Percentiles rank a stretch among this genome's conserved stretches.
Conservation (phyloP, 345 rosid genomes). For the Rhodamnia rubescens region DNA sequence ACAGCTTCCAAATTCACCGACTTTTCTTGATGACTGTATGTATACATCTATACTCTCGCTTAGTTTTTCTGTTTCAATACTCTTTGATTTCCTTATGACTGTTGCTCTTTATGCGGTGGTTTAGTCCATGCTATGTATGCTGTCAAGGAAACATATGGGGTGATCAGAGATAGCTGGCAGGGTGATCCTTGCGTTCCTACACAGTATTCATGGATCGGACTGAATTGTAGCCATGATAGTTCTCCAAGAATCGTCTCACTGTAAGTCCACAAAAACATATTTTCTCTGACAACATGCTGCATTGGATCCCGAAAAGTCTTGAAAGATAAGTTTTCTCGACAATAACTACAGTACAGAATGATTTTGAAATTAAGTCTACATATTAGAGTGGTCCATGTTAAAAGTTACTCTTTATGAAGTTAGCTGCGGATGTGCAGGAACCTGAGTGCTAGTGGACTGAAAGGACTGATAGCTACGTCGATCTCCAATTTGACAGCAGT, state of each 20-base stretch:
- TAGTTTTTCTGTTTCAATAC: neutral
- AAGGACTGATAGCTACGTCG: slow-evolving; percentile 23
- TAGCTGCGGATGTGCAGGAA: slow-evolving; percentile 12
- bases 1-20: slow-evolving; percentile 3
- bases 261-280: neutral
- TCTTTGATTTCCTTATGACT: neutral
- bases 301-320: neutral
- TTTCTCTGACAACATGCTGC: neutral
- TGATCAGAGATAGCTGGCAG: slow-evolving; percentile 9
- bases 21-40: neutral
- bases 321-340: neutral
- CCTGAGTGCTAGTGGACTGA: slow-evolving; percentile 37
- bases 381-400: neutral
- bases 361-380: neutral
- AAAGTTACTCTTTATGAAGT: neutral
- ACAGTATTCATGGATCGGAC: slow-evolving; percentile 1
- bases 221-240: slow-evolving; percentile 2
- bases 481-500: slow-evolving; percentile 22
- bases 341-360: neutral
- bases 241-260: slow-evolving; percentile 5
- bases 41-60: neutral
- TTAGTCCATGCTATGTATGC: slow-evolving; percentile 20
- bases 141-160: slow-evolving; percentile 3
- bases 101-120: neutral
- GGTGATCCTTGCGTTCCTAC: slow-evolving; percentile 22